Evolutionary conservation across 2,329 filamentous ascomycete genomes (phyloP).

Genomic region (Karstenula rhodostoma): DNA sequence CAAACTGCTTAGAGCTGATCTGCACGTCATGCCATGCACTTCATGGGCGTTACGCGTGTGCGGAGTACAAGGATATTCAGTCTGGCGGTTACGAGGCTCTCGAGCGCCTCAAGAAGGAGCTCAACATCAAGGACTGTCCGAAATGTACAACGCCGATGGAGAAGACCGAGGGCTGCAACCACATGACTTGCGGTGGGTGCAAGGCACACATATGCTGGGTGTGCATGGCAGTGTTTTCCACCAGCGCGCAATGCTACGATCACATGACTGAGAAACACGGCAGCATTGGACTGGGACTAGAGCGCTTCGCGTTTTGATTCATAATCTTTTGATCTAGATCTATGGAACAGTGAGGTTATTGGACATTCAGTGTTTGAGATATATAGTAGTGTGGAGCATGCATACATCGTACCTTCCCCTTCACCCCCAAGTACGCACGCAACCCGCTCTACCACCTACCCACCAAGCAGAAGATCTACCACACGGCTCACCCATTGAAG

Average conservation of each 20-base stretch:
- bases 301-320: neutral
- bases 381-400: no score
- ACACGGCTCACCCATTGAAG: neutral
- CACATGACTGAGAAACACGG: conserved; percentile 18
- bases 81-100: conserved; percentile 27
- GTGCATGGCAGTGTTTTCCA: conserved; percentile 52
- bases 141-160: conserved; percentile 51
- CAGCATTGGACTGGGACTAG: neutral
- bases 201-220: conserved; percentile 59
- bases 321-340: neutral
- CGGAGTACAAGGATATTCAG: conserved; percentile 32
- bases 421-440: no score
- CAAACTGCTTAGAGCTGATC: conserved; percentile 39
- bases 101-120: conserved; percentile 25
- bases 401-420: no score
- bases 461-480: neutral
- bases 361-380: no score
- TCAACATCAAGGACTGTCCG: conserved; percentile 35
- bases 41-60: conserved; percentile 30
- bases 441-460: no score
- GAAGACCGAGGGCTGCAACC: conserved; percentile 58
- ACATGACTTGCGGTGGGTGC: conserved; percentile 56
- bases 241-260: conserved; percentile 18
- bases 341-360: no score
- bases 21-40: conserved; percentile 33